Evolutionary conservation across 805 yeast genomes (phyloP).

Genomic region (Candida sonorensis): DNA sequence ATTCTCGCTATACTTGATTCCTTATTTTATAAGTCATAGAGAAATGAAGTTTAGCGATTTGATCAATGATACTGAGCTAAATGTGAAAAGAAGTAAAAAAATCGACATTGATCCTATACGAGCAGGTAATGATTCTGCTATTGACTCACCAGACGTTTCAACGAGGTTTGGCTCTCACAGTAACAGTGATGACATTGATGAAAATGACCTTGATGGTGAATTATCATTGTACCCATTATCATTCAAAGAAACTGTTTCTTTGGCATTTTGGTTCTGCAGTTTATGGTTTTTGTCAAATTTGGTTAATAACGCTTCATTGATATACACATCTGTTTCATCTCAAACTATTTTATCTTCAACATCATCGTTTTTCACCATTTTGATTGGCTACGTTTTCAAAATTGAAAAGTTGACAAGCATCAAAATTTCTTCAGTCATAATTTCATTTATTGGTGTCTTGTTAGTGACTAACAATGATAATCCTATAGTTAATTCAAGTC

Average conservation of each 20-base stretch:
- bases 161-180: no score
- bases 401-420: constrained; percentile 61
- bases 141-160: no score
- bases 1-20: constrained; percentile 70
- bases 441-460: constrained; percentile 73
- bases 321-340: constrained; percentile 87
- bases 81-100: no score
- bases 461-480: constrained; percentile 68
- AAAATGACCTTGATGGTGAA: no score
- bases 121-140: no score
- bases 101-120: no score
- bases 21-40: constrained; percentile 30
- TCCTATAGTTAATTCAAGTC: constrained; percentile 27
- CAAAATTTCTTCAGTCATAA: constrained; percentile 62
- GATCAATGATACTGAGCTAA: not conserved
- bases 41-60: not conserved
- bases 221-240: constrained; percentile 23
- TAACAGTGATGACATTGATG: no score
- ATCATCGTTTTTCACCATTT: constrained; percentile 83
- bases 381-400: constrained; percentile 67
- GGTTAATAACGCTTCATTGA: constrained; percentile 79
- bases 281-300: constrained; percentile 90
- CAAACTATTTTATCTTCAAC: constrained; percentile 93
- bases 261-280: constrained; percentile 76
- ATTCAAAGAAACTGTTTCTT: constrained; percentile 56